Evolutionary conservation across 139 green algal species (phyloP), one percentile per base, ranked within the genome.

Genomic region (Ettlia oleoabundans): DNA sequence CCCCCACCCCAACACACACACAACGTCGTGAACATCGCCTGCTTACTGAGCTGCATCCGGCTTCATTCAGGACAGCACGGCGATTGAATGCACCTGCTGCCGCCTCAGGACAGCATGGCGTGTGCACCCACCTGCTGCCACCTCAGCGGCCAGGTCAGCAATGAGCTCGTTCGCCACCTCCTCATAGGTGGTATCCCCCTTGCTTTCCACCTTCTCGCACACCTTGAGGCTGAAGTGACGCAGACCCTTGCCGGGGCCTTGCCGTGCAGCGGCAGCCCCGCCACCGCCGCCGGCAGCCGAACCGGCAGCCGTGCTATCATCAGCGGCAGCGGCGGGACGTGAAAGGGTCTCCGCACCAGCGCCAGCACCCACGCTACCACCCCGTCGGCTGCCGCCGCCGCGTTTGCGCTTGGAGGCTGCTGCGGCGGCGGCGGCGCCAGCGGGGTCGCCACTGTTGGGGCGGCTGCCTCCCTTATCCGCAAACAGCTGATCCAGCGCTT

Each of bases 161-260:
- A 98, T 94, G 28, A 99, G 91, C 89, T 97, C 95, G 74, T 99
- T 95, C 3, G 96, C 96, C 5, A 99, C 96, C 78, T 99, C 94
- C 58, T 98, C 97, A 90, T 99, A 99, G 22, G 91, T 97, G 19
- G 96, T 99, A 21, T 80, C 83, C 15, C 86, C 86, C 86, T 96
- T 97, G 66, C 71, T 84, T 81, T 97, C 89, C 33, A 99, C 95
- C 84, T 97, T 95, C 41, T 97, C 92, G 82, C 95, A 98, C n/a
- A 98, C 93, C 55, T 88, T 78, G 4, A 92, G 81, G 68, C 55
- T 88, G 82, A 98, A 98, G 85, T 97, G 92, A 9, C 93, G 88
- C 73, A 98, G 83, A 0, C 94, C 94, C 84, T 96, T 97, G 81
- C 83, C 76, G 3, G 33, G 58, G 13, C 26, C 47, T 21, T 62